A percentile compares a stretch with the other conserved stretches of the same genome.
Conservation (phyloP, 768 basidiomycete genomes). For the Stropharia rugosoannulata region DNA sequence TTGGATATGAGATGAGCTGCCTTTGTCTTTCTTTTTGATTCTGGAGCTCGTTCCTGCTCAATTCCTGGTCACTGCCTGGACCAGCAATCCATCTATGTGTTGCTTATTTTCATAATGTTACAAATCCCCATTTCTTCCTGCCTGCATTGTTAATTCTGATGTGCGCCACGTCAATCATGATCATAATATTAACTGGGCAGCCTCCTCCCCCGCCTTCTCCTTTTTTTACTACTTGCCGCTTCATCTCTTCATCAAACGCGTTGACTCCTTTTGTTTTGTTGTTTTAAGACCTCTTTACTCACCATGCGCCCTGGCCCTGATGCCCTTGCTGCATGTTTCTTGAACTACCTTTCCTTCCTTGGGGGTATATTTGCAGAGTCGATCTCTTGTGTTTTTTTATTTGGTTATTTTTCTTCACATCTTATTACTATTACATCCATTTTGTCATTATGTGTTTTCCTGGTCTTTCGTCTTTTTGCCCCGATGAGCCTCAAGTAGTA, state of each 20-base stretch:
- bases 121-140: too few relatives aligned
- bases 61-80: too few relatives aligned
- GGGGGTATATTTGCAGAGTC: background rate
- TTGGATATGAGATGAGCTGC: background rate
- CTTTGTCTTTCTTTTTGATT: too few relatives aligned
- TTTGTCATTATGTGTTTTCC: too few relatives aligned
- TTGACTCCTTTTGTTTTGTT: conserved; percentile 5
- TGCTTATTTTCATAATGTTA: too few relatives aligned
- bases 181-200: background rate
- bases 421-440: background rate
- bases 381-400: background rate
- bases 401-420: background rate
- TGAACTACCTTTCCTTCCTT: background rate
- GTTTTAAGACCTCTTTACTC: background rate
- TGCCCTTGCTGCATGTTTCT: background rate
- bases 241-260: background rate
- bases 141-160: too few relatives aligned
- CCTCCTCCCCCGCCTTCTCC: background rate
- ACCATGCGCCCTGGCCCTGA: background rate
- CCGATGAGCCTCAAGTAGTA: background rate
- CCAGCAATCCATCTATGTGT: too few relatives aligned
- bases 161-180: conserved; percentile 1
- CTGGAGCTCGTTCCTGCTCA: too few relatives aligned
- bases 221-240: background rate
- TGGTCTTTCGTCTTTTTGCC: background rate